Base-by-base conservation (phyloP, 805 yeast genomes). In the Pichia nakasei region DNA sequence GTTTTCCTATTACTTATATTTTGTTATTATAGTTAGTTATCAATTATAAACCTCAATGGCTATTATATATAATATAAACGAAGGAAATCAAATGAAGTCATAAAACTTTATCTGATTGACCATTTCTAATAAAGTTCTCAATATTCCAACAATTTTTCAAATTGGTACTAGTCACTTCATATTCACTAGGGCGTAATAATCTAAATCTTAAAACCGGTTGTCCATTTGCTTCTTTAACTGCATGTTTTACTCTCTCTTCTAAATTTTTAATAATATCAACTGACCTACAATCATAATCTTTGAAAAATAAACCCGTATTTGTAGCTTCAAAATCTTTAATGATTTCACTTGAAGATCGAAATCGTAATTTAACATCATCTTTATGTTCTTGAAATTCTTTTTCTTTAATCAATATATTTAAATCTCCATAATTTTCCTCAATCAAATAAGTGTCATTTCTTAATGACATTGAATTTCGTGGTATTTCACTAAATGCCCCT, bases 291-390 rank as follows among this genome's bases (percentile, higher is more conserved):
- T 42, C 44, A 42, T 37, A 42, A 32, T 42, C 44, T 13, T 18
- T 31, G n/a, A 39, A 42, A 26, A 42, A 17, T 8, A 42, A 18
- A 15, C 44, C 44, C 4, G 37, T 24, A 26, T 42, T 42, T 17
- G 40, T 42, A 5, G 15, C 17, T 22, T 37, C 40, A 37, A 42
- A 42, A 37, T 42, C 44, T n/a, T 15, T 12, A 11, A 42, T 37
- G 13, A 29, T 29, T 29, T 29, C 32, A 9, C 8, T 12, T 9
- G 9, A 7, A 13, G 32, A 9, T 6, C 32, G n/a, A 3, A 9
- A 13, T 29, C 13, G 9, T 2, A 29, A 13, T 15, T 29, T 29
- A 15, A 17, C 18, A 9, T 29, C 17, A 15, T 29, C 32, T 15
- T 12, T 29, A 3, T 29, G 2, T 27, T 29, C 17, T 12, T 12